phyloP scores from a whole-genome alignment of 2,329 filamentous ascomycete genomes.

The Calycina herbarum region DNA sequence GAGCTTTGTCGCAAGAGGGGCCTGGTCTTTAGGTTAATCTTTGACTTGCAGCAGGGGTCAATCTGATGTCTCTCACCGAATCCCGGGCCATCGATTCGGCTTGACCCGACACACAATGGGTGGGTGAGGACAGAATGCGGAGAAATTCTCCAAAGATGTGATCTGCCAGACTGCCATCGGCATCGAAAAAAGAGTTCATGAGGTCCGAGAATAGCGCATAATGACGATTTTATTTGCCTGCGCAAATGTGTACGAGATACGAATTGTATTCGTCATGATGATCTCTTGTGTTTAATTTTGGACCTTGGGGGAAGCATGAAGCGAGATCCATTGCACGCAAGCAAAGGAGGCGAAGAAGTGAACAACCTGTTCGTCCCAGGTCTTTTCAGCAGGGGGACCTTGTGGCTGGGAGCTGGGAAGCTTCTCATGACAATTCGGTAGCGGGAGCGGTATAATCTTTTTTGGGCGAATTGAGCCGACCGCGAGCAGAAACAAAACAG shows the following conservation, averaged over 20 bases:
- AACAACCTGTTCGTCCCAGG: constrained; percentile 1
- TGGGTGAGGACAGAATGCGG: not conserved
- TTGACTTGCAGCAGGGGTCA: not conserved
- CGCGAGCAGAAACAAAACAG: constrained; percentile 8
- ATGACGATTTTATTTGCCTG: not conserved
- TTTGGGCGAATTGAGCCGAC: constrained; percentile 4
- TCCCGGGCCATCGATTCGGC: not conserved
- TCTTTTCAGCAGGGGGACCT: not conserved
- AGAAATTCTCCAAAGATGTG: not conserved
- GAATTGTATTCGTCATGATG: not conserved
- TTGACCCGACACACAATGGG: not conserved
- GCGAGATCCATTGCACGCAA: not conserved
- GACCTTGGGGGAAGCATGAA: not conserved
- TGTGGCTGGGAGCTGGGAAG: constrained; percentile 1
- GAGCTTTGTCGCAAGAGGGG: not conserved
- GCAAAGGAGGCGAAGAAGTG: not conserved
- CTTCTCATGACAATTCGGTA: constrained; percentile 5
- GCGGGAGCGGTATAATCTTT: not conserved
- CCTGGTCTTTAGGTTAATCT: not conserved
- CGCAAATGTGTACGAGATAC: not conserved
- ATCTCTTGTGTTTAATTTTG: not conserved
- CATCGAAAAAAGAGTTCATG: not conserved
- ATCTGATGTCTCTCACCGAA: not conserved
- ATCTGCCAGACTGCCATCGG: not conserved
- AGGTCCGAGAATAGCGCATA: not conserved